phyloP scores from a whole-genome alignment of 163 green algal species.

The Coccomyxa subellipsoidea region DNA sequence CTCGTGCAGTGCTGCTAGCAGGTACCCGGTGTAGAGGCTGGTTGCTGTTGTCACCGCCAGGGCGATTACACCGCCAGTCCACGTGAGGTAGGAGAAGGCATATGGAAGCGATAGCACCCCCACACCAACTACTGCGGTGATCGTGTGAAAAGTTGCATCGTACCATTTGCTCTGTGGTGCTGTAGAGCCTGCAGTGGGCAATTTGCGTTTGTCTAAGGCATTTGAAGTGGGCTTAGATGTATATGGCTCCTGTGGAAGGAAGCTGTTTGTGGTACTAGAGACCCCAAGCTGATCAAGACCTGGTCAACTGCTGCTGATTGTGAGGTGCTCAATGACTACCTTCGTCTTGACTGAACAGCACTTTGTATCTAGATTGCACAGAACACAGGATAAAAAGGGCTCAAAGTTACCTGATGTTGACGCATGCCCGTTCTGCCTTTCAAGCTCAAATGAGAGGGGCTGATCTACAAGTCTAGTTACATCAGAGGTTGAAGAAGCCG shows the following conservation, averaged over 20 bases:
- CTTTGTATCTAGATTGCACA: not conserved
- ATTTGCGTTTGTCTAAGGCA: too few relatives aligned
- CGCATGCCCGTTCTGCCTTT: not conserved
- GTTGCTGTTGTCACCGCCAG: constrained; percentile 26
- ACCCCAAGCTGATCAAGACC: too few relatives aligned
- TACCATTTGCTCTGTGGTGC: constrained; percentile 36
- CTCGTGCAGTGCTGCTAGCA: constrained; percentile 50
- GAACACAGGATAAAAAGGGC: not conserved
- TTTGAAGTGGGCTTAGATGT: too few relatives aligned
- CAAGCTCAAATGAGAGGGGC: constrained; percentile 3
- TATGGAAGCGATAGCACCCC: constrained; percentile 43
- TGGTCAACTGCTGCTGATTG: too few relatives aligned
- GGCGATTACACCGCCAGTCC: constrained; percentile 23
- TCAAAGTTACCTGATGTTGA: not conserved
- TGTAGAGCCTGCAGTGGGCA: not conserved
- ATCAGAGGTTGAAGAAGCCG: not conserved
- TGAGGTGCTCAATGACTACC: too few relatives aligned
- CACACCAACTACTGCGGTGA: constrained; percentile 48
- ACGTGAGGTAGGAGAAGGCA: constrained; percentile 42
- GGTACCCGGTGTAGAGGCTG: constrained; percentile 42
- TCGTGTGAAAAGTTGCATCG: constrained; percentile 48
- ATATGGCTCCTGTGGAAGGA: too few relatives aligned
- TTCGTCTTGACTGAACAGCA: too few relatives aligned
- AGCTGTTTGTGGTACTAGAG: too few relatives aligned
- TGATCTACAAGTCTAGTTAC: constrained; percentile 5